A percentile compares a stretch with the other conserved stretches of the same genome.
Conservation (phyloP, 805 yeast species). For the Scheffersomyces amazonensis region DNA sequence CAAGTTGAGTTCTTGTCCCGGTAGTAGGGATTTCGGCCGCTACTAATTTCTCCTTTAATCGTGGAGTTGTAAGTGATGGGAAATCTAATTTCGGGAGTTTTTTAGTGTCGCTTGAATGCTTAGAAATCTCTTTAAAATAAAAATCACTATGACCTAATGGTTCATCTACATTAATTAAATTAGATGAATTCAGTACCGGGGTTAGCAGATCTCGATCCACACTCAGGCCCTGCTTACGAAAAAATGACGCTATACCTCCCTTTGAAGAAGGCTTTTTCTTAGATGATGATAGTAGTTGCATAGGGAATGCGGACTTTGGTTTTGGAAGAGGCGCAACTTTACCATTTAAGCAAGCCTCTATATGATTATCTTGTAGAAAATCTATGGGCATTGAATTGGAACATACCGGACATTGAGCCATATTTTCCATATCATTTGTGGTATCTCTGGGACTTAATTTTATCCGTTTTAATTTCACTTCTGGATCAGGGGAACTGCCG, state of each 20-base stretch:
- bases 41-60: constrained; percentile 58
- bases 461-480: constrained; percentile 1
- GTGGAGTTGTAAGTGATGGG: constrained; percentile 53
- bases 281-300: constrained; percentile 1
- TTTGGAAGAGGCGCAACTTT: constrained; percentile 12
- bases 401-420: constrained; percentile 72
- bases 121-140: constrained; percentile 27
- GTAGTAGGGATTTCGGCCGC: constrained; percentile 52
- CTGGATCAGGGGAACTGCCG: constrained; percentile 1
- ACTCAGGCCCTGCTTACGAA: constrained; percentile 13
- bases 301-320: constrained; percentile 1
- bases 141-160: constrained; percentile 22
- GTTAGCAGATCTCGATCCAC: neutral
- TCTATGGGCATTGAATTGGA: constrained; percentile 49
- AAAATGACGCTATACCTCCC: constrained; percentile 26
- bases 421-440: neutral
- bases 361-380: constrained; percentile 56
- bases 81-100: constrained; percentile 66
- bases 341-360: constrained; percentile 56
- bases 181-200: neutral
- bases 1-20: constrained; percentile 66
- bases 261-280: constrained; percentile 10
- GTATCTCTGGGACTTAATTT: neutral
- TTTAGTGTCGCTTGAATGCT: constrained; percentile 26
- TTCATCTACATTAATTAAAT: neutral